Evolutionary conservation across 208 protist genomes (phyloP).

Genomic region (Endotrypanum monterogeii): DNA sequence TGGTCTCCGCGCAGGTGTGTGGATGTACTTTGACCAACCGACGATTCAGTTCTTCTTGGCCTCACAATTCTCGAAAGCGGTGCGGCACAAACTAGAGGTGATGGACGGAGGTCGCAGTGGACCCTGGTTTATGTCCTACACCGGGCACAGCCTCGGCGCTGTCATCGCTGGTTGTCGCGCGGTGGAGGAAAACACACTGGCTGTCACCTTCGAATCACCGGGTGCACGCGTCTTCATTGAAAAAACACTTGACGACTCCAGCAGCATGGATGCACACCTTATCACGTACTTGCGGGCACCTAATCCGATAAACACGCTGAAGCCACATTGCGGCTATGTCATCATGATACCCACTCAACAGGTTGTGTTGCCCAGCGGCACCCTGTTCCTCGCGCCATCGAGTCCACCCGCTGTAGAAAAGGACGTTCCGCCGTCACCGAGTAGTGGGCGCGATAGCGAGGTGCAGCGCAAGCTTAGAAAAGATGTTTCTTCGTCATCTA

Average conservation of each 20-base stretch:
- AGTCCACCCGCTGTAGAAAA: not conserved
- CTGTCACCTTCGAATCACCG: conserved; percentile 89
- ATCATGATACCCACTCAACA: conserved; percentile 63
- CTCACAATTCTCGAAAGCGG: conserved; percentile 83
- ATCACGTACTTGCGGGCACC: conserved; percentile 85
- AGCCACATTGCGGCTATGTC: conserved; percentile 84
- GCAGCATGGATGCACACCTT: conserved; percentile 42
- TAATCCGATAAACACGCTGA: conserved; percentile 91
- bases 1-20: conserved; percentile 79
- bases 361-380: conserved; percentile 24
- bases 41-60: conserved; percentile 88
- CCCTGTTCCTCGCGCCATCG: conserved; percentile 32
- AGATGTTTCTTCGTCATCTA: not conserved
- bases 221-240: conserved; percentile 76
- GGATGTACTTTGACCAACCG: conserved; percentile 91
- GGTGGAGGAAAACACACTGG: conserved; percentile 73
- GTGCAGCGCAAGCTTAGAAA: not conserved
- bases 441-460: not conserved
- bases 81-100: conserved; percentile 47
- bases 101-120: conserved; percentile 20
- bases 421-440: conserved; percentile 12
- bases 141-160: conserved; percentile 90
- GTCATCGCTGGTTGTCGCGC: conserved; percentile 83
- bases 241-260: conserved; percentile 34
- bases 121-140: conserved; percentile 82